Conservation (phyloP, 805 yeast genomes). For the Suhomyces vadensis region DNA sequence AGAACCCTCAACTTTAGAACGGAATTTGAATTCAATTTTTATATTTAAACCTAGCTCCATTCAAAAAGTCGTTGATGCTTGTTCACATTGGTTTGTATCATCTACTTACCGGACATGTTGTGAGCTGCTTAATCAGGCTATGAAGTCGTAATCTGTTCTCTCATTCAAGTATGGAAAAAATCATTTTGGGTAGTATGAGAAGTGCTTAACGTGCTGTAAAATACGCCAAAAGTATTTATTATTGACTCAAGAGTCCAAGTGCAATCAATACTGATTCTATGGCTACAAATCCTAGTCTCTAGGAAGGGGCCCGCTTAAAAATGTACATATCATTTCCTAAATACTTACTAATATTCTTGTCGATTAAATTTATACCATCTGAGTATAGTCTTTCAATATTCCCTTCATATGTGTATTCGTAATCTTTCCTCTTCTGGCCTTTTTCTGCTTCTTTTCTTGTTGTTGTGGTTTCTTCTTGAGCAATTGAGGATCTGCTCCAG, state of each 20-base stretch:
- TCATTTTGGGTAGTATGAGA: neutral
- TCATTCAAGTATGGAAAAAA: too few relatives aligned
- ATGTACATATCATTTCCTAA: too few relatives aligned
- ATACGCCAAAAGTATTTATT: neutral
- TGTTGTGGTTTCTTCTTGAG: constrained; percentile 62
- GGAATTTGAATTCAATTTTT: too few relatives aligned
- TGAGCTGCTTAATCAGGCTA: constrained; percentile 1
- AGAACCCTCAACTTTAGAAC: too few relatives aligned
- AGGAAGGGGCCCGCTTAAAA: too few relatives aligned
- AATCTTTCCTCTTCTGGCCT: constrained; percentile 88
- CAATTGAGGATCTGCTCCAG: constrained; percentile 97
- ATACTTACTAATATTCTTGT: neutral
- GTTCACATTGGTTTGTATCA: neutral
- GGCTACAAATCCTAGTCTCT: too few relatives aligned
- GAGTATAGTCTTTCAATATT: constrained; percentile 79
- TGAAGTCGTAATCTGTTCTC: too few relatives aligned
- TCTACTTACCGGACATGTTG: constrained; percentile 1
- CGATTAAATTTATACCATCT: constrained; percentile 26
- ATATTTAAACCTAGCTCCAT: too few relatives aligned
- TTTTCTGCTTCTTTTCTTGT: constrained; percentile 78
- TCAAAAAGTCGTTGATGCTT: neutral
- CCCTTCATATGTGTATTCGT: constrained; percentile 98
- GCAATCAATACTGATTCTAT: too few relatives aligned
- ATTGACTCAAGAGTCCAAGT: neutral
- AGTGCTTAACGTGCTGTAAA: constrained; percentile 4